These are phyloP conservation scores for Nothophoma quercina DNA, from an alignment of 2,329 filamentous ascomycete species.

Conservation along the genomic window DNA sequence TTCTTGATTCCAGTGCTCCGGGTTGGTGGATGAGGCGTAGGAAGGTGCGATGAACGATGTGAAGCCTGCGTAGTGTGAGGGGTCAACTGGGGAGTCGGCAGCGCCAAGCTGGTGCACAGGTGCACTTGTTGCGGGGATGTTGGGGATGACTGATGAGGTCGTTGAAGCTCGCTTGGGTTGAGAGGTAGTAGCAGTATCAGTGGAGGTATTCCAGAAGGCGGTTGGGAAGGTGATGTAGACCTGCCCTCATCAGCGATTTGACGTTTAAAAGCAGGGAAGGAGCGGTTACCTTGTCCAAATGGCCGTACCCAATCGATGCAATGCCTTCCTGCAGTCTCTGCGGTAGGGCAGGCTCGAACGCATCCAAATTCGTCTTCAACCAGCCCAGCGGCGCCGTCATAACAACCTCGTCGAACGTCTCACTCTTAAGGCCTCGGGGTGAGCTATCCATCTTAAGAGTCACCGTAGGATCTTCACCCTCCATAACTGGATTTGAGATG, in stretches of 20 bases:
- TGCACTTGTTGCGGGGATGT: slow-evolving; percentile 48
- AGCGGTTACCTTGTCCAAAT: slow-evolving; percentile 69
- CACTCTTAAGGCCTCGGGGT: slow-evolving; percentile 48
- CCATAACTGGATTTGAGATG: slow-evolving; percentile 22
- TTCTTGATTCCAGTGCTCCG: slow-evolving; percentile 75
- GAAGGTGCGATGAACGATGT: slow-evolving; percentile 76
- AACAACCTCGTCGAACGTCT: slow-evolving; percentile 72
- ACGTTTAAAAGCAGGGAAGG: slow-evolving; percentile 29
- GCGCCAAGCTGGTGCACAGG: slow-evolving; percentile 43
- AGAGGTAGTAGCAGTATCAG: not conserved
- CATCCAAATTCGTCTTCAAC: slow-evolving; percentile 45
- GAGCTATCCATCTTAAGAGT: slow-evolving; percentile 54
- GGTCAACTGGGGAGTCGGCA: slow-evolving; percentile 36
- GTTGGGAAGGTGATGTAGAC: slow-evolving; percentile 69
- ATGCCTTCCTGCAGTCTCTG: slow-evolving; percentile 67
- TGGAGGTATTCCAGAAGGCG: slow-evolving; percentile 72
- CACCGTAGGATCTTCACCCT: slow-evolving; percentile 29
- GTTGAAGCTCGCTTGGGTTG: slow-evolving; percentile 4
- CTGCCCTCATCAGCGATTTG: slow-evolving; percentile 26
- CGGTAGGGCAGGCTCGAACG: slow-evolving; percentile 69
- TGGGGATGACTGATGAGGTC: slow-evolving; percentile 35
- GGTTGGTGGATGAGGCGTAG: slow-evolving; percentile 70
- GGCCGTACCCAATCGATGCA: slow-evolving; percentile 71
- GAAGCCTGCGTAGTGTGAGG: slow-evolving; percentile 66
- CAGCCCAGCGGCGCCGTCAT: slow-evolving; percentile 73